Base-by-base conservation (phyloP, 805 yeast genomes). In the Wickerhamiella lipophila region DNA sequence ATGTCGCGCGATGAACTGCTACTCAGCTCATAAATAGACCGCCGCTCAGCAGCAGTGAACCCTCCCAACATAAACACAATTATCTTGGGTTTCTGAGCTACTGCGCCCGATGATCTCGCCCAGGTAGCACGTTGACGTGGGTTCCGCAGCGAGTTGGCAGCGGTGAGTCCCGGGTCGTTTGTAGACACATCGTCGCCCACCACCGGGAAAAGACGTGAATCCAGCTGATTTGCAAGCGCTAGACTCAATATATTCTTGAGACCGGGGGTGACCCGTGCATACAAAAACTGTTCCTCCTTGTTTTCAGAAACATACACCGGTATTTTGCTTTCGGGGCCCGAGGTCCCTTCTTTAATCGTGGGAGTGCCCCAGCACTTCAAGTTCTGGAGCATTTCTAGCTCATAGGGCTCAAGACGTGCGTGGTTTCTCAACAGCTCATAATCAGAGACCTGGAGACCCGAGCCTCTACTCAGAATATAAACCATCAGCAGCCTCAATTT, bases 11-110 rank as follows among this genome's bases (percentile, higher is more conserved):
- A 57, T 50, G 76, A 70, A 41, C 72, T 63, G 15, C 68, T 64
- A 7, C 85, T 74, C 42, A 86, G 70, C 53, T 84, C 89, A 56
- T 83, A 80, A 3, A 80, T 78, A 11, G 84, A 73, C 53, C 89
- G 74, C 25, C 82, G 67, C 63, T 92, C 99, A 2, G 88, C 75
- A 55, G 81, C 76, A 0, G 97, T 85, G 18, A 83, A 65, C 7
- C 97, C 98, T 19, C 99, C 99, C 1, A 94, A 81, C 23, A 86
- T 74, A 59, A 78, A 92, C 50, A 87, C 76, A 55, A 88, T 75
- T 6, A 88, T 69, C 45, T 92, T 69, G 60, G 85, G 95, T 55
- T 78, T 69, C 42, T 70, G 68, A 2, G 66, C 67, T 42, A 61
- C 66, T 35, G 55, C 59, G 43, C 59, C 51, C 3, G 63, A 61